Base-by-base conservation (phyloP, 495 filamentous ascomycete genomes). In the Elasticomyces elasticus region DNA sequence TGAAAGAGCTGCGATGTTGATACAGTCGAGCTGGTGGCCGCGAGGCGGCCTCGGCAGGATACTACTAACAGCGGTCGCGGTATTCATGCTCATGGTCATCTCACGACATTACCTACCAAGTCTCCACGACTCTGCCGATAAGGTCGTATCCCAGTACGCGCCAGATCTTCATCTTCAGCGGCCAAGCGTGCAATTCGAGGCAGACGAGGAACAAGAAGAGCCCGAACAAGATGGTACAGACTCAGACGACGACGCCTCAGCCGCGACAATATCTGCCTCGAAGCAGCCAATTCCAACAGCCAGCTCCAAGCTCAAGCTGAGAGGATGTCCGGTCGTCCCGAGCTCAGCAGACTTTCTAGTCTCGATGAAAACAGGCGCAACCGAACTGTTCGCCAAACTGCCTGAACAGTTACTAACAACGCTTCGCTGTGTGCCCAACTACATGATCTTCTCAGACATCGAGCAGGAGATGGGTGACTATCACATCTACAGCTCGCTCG, bases 361-460 rank as follows among this genome's bases (percentile, higher is more conserved):
- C 45, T 55, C 64, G n/a, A 52, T 67, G 1, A 67, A 66, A 43
- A 67, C 63, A 2, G 59, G 61, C 58, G 62, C 64, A 22, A 56
- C 61, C 13, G 65, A 67, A 28, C 51, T 62, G 13, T 37, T 50
- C 31, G 38, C 59, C 6, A 62, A 64, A 42, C 52, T 67, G 4
- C 63, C 65, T 5, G 40, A 55, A 10, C 75, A 78, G 58, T 71
- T 77, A 63, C 45, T 67, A 25, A 76, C 73, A 5, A 74, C 73
- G 17, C 66, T 78, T 20, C 69, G 66, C 58, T 77, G 75, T 66
- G 66, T 76, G 24, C 73, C 77, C 7, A 67, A 78, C 62, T 77
- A 70, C 58, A 66, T 75, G 31, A 75, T 80, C 56, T 76, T 76
- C 64, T 78, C 75, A 48, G 77, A 80, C 60, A 73, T 73, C 53